phyloP scores from a whole-genome alignment of 2,329 filamentous ascomycete genomes.

The Cladophialophora psammophila region DNA sequence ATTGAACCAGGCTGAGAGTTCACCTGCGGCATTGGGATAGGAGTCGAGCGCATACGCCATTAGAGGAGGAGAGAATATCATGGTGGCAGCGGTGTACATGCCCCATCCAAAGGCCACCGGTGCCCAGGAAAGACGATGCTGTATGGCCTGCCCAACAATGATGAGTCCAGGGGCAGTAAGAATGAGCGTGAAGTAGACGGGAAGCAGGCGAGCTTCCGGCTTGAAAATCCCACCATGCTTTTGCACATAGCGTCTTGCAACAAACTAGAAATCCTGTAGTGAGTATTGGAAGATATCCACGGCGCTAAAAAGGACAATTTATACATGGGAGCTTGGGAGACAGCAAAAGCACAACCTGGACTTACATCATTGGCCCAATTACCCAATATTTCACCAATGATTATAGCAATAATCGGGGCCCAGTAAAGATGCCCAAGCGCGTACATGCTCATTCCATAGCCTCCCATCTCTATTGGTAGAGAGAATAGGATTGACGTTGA shows the following conservation, averaged over 20 bases:
- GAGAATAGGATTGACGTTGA: slow-evolving; percentile 61
- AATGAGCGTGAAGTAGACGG: slow-evolving; percentile 55
- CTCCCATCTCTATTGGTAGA: slow-evolving; percentile 42
- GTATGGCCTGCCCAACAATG: slow-evolving; percentile 41
- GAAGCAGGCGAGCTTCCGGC: slow-evolving; percentile 62
- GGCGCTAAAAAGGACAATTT: too few species aligned
- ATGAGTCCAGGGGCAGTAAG: slow-evolving; percentile 44
- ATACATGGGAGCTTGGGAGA: neutral
- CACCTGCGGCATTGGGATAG: slow-evolving; percentile 62
- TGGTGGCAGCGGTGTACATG: slow-evolving; percentile 4
- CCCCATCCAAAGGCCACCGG: slow-evolving; percentile 15
- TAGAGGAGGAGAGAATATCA: slow-evolving; percentile 50
- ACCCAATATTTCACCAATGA: slow-evolving; percentile 45
- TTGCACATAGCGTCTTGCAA: slow-evolving; percentile 54
- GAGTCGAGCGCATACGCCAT: slow-evolving; percentile 61
- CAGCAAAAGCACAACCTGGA: too few species aligned
- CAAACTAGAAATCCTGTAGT: too few species aligned
- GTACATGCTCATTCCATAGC: slow-evolving; percentile 57
- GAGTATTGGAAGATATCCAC: too few species aligned
- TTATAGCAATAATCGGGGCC: slow-evolving; percentile 46
- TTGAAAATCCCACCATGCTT: slow-evolving; percentile 60
- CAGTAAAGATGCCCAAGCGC: slow-evolving; percentile 56
- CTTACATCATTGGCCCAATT: slow-evolving; percentile 44
- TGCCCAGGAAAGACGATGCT: slow-evolving; percentile 27
- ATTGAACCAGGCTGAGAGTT: slow-evolving; percentile 62